A percentile compares a stretch with the other conserved stretches of the same genome.
phyloP scores from a whole-genome alignment of 2,329 filamentous ascomycete species.

The Ophiobolus disseminans region DNA sequence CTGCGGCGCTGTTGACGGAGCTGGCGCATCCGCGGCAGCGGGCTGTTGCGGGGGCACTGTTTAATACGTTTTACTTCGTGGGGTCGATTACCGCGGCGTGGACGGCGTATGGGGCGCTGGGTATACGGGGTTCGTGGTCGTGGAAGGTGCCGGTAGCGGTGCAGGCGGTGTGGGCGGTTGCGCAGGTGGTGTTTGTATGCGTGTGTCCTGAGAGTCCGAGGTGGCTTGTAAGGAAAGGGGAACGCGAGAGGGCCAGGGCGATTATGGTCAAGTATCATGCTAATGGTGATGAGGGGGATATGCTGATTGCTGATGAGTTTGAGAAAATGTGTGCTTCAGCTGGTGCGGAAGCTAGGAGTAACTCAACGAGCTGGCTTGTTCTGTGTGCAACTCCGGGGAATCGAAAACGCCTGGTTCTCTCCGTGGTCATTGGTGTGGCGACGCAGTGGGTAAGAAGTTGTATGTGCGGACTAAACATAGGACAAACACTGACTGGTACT shows the following conservation, averaged over 20 bases:
- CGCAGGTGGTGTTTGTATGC: constrained; percentile 9
- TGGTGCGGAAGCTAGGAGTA: constrained; percentile 1
- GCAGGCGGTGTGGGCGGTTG: constrained; percentile 11
- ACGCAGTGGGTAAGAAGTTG: constrained; percentile 42
- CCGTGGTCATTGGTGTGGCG: constrained; percentile 46
- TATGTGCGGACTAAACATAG: not conserved
- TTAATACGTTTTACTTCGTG: constrained; percentile 25
- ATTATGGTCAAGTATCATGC: constrained; percentile 64
- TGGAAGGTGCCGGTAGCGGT: constrained; percentile 18
- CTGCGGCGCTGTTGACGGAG: constrained; percentile 19
- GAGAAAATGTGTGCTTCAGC: constrained; percentile 6
- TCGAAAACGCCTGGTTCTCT: constrained; percentile 49
- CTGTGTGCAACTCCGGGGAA: constrained; percentile 43
- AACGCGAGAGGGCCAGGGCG: constrained; percentile 59
- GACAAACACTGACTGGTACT: too few species aligned
- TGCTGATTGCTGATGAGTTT: constrained; percentile 9
- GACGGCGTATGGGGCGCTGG: constrained; percentile 15
- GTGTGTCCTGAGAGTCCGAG: constrained; percentile 63
- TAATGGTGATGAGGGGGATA: constrained; percentile 46
- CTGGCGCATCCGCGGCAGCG: constrained; percentile 22
- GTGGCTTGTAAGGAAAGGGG: constrained; percentile 64
- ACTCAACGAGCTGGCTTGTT: constrained; percentile 5
- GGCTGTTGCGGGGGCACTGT: constrained; percentile 19
- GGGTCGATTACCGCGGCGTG: constrained; percentile 17
- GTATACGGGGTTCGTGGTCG: constrained; percentile 14